Evolutionary conservation across 345 rosid species (phyloP).

Genomic region (Melastoma malabathricum): DNA sequence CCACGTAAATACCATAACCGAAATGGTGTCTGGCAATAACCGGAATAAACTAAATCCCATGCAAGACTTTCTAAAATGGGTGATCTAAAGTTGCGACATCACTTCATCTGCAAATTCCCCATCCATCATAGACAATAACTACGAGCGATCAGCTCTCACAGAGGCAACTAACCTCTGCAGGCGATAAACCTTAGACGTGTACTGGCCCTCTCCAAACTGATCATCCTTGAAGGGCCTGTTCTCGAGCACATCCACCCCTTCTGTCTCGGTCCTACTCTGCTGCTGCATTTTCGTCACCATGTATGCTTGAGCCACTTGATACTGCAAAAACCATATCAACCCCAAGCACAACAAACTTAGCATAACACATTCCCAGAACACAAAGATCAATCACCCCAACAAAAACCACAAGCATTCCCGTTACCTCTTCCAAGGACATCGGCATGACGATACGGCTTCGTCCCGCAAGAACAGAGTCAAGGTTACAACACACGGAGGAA

Average conservation of each 20-base stretch:
- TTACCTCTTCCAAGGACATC: slow-evolving; percentile 55
- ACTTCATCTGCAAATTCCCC: not conserved
- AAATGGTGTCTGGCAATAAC: no score
- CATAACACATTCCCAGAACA: not conserved
- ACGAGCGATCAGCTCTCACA: not conserved
- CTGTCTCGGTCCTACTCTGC: slow-evolving; percentile 32
- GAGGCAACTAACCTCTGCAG: slow-evolving; percentile 35
- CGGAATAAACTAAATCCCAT: not conserved
- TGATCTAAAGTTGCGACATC: no score
- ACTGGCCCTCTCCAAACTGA: slow-evolving; percentile 39
- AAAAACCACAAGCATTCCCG: not conserved
- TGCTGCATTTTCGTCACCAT: slow-evolving; percentile 62
- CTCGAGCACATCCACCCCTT: slow-evolving; percentile 54
- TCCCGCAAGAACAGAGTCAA: slow-evolving; percentile 1
- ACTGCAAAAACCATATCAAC: slow-evolving; percentile 25
- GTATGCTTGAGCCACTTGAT: slow-evolving; percentile 54
- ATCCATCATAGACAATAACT: not conserved
- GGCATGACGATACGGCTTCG: slow-evolving; percentile 65
- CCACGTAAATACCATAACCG: no score
- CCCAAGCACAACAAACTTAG: not conserved
- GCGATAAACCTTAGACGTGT: slow-evolving; percentile 44
- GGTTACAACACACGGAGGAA: not conserved
- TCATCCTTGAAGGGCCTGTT: slow-evolving; percentile 31
- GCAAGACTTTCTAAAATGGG: not conserved
- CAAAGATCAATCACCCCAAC: not conserved